phyloP scores from a whole-genome alignment of 225 moss, liverwort and hornwort genomes.

The Sphagnum contortum region DNA sequence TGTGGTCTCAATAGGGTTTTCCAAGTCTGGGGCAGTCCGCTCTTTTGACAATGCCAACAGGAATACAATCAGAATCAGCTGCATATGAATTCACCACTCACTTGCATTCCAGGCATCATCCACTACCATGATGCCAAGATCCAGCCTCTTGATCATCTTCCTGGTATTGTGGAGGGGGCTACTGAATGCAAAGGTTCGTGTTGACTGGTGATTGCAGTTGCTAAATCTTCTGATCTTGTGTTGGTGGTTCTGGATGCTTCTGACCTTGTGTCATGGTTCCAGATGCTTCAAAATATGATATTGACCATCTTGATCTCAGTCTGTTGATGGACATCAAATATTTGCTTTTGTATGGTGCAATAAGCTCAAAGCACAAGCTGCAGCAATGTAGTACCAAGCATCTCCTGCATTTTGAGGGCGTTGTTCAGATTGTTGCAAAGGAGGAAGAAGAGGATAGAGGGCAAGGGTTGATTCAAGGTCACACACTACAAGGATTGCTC shows the following conservation, averaged over 20 bases:
- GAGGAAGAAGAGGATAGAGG: constrained; percentile 99
- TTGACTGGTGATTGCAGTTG: constrained; percentile 99
- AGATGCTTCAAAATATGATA: constrained; percentile 31
- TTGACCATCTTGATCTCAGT: constrained; percentile 90
- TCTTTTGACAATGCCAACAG: constrained; percentile 81
- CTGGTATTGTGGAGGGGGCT: constrained; percentile 98
- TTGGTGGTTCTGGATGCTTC: constrained; percentile 99
- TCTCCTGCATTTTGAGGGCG: constrained; percentile 77
- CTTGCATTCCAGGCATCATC: constrained; percentile 97
- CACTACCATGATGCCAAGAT: constrained; percentile 99
- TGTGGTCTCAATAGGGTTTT: constrained; percentile 90
- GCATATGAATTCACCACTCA: constrained; percentile 99
- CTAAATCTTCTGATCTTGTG: constrained; percentile 95
- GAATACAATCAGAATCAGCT: constrained; percentile 98
- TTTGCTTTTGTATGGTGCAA: constrained; percentile 83
- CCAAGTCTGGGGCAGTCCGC: constrained; percentile 97
- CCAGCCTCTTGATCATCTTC: constrained; percentile 86
- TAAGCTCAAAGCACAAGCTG: constrained; percentile 91
- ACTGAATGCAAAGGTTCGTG: constrained; percentile 98
- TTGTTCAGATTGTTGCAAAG: constrained; percentile 99
- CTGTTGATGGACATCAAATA: constrained; percentile 92
- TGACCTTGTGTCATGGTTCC: constrained; percentile 35
- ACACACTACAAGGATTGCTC: constrained; percentile 77
- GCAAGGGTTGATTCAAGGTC: constrained; percentile 90
- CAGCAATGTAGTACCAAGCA: constrained; percentile 96